Evolutionary conservation across 768 basidiomycete genomes (phyloP).

Genomic region (Amanita exitialis): DNA sequence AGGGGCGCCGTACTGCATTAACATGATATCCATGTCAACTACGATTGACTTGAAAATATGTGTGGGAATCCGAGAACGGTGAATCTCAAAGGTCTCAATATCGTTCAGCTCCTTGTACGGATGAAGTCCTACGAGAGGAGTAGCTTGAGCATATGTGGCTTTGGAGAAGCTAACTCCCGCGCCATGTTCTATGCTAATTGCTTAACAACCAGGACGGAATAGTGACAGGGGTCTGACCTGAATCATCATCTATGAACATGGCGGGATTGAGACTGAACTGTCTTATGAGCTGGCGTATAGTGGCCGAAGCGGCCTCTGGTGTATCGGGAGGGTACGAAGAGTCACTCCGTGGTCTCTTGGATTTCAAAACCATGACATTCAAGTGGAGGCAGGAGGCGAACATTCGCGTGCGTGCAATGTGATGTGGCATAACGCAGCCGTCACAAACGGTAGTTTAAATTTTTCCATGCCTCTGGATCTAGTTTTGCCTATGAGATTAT

Average conservation of each 20-base stretch:
- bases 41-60: constrained; percentile 13
- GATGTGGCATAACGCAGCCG: too few relatives aligned
- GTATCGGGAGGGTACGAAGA: not conserved
- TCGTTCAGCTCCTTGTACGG: constrained; percentile 7
- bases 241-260: not conserved
- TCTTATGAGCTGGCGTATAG: constrained; percentile 1
- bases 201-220: constrained; percentile 1
- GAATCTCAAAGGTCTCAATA: constrained; percentile 13
- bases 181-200: constrained; percentile 10
- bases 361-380: too few relatives aligned
- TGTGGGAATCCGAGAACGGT: constrained; percentile 16
- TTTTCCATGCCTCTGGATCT: too few relatives aligned
- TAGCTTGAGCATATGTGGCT: constrained; percentile 11
- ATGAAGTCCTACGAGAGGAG: constrained; percentile 13
- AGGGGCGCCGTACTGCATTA: constrained; percentile 14
- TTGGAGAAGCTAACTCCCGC: constrained; percentile 12
- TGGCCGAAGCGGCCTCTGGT: not conserved
- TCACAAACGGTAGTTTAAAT: too few relatives aligned
- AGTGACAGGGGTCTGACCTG: not conserved
- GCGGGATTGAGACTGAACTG: not conserved
- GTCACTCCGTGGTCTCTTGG: not conserved
- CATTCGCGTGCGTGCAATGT: too few relatives aligned
- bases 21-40: constrained; percentile 12
- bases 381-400: too few relatives aligned
- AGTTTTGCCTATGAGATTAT: too few relatives aligned